phyloP scores from a whole-genome alignment of 2,329 filamentous ascomycete genomes.

The Fusarium buxicola region DNA sequence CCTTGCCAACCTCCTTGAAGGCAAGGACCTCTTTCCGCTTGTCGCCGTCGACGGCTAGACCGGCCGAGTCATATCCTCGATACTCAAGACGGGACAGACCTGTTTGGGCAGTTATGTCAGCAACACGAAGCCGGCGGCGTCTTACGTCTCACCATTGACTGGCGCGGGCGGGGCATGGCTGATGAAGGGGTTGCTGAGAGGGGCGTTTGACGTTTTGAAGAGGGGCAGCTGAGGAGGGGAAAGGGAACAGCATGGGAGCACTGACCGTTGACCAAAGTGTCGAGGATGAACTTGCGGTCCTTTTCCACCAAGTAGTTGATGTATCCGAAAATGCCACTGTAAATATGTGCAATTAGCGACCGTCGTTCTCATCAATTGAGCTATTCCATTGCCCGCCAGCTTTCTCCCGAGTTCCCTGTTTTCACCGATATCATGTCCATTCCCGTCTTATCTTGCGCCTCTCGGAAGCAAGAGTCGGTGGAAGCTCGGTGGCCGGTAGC shows the following conservation, averaged over 20 bases:
- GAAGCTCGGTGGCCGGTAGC: conserved; percentile 20
- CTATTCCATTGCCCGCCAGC: conserved; percentile 14
- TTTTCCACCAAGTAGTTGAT: conserved; percentile 99
- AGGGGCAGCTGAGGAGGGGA: conserved; percentile 33
- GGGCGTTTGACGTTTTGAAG: conserved; percentile 21
- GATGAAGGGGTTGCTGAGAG: conserved; percentile 35
- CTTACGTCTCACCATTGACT: conserved; percentile 45
- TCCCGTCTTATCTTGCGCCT: conserved; percentile 20
- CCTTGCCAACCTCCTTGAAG: conserved; percentile 99
- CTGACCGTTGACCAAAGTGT: conserved; percentile 95
- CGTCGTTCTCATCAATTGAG: conserved; percentile 35
- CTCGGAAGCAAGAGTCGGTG: conserved; percentile 34
- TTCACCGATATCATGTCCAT: conserved; percentile 20
- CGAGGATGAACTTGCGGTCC: conserved; percentile 95
- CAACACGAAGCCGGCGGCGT: conserved; percentile 40
- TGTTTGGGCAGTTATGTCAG: conserved; percentile 56
- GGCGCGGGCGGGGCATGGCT: conserved; percentile 41
- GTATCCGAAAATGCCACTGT: conserved; percentile 95
- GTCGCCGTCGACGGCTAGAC: conserved; percentile 94
- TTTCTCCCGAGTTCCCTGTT: conserved; percentile 6
- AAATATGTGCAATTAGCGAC: conserved; percentile 45
- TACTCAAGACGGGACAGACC: conserved; percentile 97
- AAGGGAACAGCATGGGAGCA: conserved; percentile 41
- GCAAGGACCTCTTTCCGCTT: conserved; percentile 98
- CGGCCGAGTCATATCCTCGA: conserved; percentile 97